Base-by-base conservation (phyloP, 202 grass and related monocot species). In the Digitaria exilis region DNA sequence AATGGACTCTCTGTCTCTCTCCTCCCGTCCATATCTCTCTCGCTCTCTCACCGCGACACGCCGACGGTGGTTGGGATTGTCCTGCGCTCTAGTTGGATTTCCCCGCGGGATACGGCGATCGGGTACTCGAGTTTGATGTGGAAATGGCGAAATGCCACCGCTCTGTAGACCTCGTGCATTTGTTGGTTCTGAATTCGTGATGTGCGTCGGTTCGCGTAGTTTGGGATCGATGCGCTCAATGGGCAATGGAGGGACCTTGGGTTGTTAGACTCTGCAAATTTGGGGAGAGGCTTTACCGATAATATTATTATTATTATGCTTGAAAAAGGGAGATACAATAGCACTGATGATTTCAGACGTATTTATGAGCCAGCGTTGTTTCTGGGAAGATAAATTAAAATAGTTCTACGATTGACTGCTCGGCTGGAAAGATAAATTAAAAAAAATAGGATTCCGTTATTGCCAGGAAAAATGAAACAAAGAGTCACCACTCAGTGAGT, bases 111-210 rank as follows among this genome's bases (percentile, higher is more conserved):
- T 42, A 14, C 9, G 31, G 6, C 46, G 4, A 21, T 83, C n/a
- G 16, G 3, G 45, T 37, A 25, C 9, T 79, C n/a, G 5, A 14
- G 45, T 29, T 44, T 18, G 34, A 6, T 58, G 77, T 11, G 24
- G 22, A 12, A 62, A 82, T 72, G 77, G 69, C 45, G 26, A 17
- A 63, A 83, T 69, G 78, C 73, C 49, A 13, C 18, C 68, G 2
- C 55, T 9, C n/a, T n/a, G n/a, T n/a, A n/a, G 29, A n/a, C n/a
- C 54, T 62, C 6, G 63, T 12, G 12, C 34, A 4, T 11, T 63
- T n/a, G 17, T 32, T 61, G 18, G 30, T 2, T 69, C 12, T 3
- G 41, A 29, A 9, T 62, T 81, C 39, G 17, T 69, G 16, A 10
- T 39, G 12, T 7, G 4, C 16, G n/a, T 50, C 52, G 2, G 34